Evolutionary conservation across 495 filamentous ascomycete species (phyloP), one percentile per base, ranked within the genome.

Genomic region (Bacidia rubella): DNA sequence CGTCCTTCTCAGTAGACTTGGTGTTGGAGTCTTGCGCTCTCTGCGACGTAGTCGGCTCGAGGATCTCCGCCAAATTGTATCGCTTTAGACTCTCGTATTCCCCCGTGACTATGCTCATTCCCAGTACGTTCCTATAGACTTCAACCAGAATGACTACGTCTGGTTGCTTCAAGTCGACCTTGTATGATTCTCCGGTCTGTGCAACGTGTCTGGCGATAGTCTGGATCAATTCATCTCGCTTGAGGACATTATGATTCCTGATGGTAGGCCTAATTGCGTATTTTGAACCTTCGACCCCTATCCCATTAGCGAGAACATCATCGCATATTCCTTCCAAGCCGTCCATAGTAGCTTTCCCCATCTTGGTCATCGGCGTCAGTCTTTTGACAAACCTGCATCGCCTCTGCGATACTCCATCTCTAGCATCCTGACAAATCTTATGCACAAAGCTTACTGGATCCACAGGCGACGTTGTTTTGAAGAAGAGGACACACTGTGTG

Each of bases 221-320:
- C 57, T 85, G 80, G 64, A 99, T 97, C 43, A 97, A 69, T 3
- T 64, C 62, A 53, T 87, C 80, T 42, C 92, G 73, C 56, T 77
- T 84, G 54, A 96, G 74, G 11, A 74, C 76, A 44, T 74, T 80
- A 60, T 95, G 85, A 62, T 87, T 84, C 51, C 93, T 80, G 41
- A 90, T 75, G 2, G 77, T 82, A 32, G 88, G 85, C 7, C 90
- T 85, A 54, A 99, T 96, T 20, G 92, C 92, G 61, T 87, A 98
- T 86, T 71, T 78, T 49, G 71, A 67, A 19, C 70, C 63, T 51
- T 60, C 58, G 11, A 12, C 45, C 45, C 24, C 24, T 27, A n/a
- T 22, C 19, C 25, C 45, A 11, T n/a, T 26, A 15, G 66, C 63
- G 17, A 97, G 71, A 24, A 90, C 87, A 54, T 79, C 68, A 62